phyloP scores from a whole-genome alignment of 2,329 filamentous ascomycete genomes.

The Verticillium longisporum region DNA sequence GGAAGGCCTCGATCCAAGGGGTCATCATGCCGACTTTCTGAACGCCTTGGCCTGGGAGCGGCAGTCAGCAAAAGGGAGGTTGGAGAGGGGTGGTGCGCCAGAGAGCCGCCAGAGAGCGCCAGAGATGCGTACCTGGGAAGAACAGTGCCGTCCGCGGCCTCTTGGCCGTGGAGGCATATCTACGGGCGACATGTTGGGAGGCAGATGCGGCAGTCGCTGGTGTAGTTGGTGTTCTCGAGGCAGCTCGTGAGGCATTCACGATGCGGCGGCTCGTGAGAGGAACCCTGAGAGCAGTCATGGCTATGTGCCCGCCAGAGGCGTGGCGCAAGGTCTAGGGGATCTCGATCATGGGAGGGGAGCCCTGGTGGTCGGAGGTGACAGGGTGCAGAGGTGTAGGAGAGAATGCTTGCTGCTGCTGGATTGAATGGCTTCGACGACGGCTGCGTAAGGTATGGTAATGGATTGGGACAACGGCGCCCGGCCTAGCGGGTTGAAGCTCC shows the following conservation, averaged over 20 bases:
- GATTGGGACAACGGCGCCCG: background rate
- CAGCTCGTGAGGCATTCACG: background rate
- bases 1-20: conserved; percentile 83
- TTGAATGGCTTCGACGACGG: too few relatives aligned
- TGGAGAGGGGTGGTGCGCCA: background rate
- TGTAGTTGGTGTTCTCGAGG: background rate
- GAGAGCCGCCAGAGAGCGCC: background rate
- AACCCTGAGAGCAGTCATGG: conserved; percentile 10
- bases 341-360: conserved; percentile 7
- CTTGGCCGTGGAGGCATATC: conserved; percentile 19
- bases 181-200: background rate
- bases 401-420: background rate
- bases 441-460: background rate
- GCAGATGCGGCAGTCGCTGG: background rate
- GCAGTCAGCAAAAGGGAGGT: background rate
- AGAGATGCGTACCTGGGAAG: conserved; percentile 43
- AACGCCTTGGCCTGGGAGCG: conserved; percentile 67
- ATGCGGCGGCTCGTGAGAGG: conserved; percentile 6
- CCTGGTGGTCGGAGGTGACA: background rate
- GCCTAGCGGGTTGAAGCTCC: background rate
- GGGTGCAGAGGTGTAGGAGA: background rate
- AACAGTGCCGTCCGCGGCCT: conserved; percentile 50
- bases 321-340: conserved; percentile 9
- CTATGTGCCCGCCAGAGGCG: conserved; percentile 9
- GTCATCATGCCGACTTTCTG: conserved; percentile 83